Evolutionary conservation across 2,329 filamentous ascomycete genomes (phyloP).

Genomic region (Atkinsonella hypoxylon): DNA sequence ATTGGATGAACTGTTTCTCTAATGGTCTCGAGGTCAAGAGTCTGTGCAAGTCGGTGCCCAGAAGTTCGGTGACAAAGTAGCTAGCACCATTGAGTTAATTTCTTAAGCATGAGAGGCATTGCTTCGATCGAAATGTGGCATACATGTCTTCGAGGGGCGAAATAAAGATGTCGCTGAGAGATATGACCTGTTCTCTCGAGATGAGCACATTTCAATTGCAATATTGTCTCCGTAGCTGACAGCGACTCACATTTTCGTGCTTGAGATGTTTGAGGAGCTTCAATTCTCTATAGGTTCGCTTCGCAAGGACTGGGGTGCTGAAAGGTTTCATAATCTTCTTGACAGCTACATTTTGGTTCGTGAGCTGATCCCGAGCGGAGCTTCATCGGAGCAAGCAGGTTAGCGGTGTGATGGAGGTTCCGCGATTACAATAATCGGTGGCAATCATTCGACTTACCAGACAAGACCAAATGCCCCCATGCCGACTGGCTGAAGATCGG

Average conservation of each 20-base stretch:
- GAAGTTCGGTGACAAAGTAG: slow-evolving; percentile 95
- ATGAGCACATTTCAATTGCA: slow-evolving; percentile 1
- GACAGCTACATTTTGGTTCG: slow-evolving; percentile 89
- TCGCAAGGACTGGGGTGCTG: slow-evolving; percentile 95
- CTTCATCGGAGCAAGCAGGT: slow-evolving; percentile 31
- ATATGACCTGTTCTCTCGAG: slow-evolving; percentile 60
- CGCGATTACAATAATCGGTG: not conserved
- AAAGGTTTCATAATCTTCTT: slow-evolving; percentile 99
- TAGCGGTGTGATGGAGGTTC: not conserved
- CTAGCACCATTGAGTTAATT: slow-evolving; percentile 31
- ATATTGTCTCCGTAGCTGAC: not conserved
- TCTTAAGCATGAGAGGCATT: slow-evolving; percentile 5
- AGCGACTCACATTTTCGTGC: slow-evolving; percentile 76
- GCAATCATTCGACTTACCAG: slow-evolving; percentile 50
- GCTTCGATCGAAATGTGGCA: slow-evolving; percentile 17
- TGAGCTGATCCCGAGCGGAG: slow-evolving; percentile 96
- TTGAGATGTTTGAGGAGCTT: slow-evolving; percentile 94
- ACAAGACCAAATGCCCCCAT: slow-evolving; percentile 99
- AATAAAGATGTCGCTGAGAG: slow-evolving; percentile 98
- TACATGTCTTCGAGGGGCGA: slow-evolving; percentile 98
- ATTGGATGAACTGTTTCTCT: slow-evolving; percentile 99
- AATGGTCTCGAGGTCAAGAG: slow-evolving; percentile 89
- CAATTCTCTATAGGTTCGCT: slow-evolving; percentile 93
- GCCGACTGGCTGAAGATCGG: slow-evolving; percentile 93
- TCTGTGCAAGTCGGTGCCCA: slow-evolving; percentile 92